Percentiles rank a stretch among this genome's conserved stretches.
phyloP scores from a whole-genome alignment of 352 stramenopile genomes.

The Aphanomyces invadans region DNA sequence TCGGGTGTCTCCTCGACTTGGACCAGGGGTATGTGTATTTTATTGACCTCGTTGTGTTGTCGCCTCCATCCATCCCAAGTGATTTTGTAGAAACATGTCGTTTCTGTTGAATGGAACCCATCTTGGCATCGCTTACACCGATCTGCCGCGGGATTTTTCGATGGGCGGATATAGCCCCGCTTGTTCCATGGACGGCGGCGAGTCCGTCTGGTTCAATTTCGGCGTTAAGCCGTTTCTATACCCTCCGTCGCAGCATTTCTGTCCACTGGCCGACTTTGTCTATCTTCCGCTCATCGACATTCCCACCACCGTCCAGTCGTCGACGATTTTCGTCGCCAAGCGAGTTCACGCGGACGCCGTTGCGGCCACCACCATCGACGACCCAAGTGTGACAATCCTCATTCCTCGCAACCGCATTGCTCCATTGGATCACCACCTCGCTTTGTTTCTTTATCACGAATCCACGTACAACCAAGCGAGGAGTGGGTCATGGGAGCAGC shows the following conservation, averaged over 20 bases:
- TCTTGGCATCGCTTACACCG: slow-evolving; percentile 11
- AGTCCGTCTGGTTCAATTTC: slow-evolving; percentile 26
- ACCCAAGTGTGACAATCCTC: not conserved
- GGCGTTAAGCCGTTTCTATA: slow-evolving; percentile 21
- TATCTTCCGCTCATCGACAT: slow-evolving; percentile 6
- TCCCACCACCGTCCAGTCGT: not conserved
- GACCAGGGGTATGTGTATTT: slow-evolving; percentile 13
- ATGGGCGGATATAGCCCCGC: slow-evolving; percentile 17
- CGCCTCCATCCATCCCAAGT: not conserved
- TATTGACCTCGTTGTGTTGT: not conserved
- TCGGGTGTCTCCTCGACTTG: slow-evolving; percentile 19
- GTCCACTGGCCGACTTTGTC: slow-evolving; percentile 14
- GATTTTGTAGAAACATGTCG: slow-evolving; percentile 14
- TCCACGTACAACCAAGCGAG: no score
- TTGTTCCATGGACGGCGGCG: slow-evolving; percentile 23
- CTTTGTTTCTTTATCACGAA: no score
- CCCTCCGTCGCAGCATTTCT: slow-evolving; percentile 13
- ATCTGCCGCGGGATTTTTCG: slow-evolving; percentile 5
- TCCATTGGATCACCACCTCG: no score
- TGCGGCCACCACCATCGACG: not conserved
- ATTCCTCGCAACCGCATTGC: not conserved
- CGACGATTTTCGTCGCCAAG: not conserved
- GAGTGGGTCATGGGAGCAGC: no score
- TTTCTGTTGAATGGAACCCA: slow-evolving; percentile 12
- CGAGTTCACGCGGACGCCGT: not conserved